A percentile compares a stretch with the other conserved stretches of the same genome.
Conservation (phyloP, 1,284 basidiomycete genomes). For the Quambalaria eucalypti region DNA sequence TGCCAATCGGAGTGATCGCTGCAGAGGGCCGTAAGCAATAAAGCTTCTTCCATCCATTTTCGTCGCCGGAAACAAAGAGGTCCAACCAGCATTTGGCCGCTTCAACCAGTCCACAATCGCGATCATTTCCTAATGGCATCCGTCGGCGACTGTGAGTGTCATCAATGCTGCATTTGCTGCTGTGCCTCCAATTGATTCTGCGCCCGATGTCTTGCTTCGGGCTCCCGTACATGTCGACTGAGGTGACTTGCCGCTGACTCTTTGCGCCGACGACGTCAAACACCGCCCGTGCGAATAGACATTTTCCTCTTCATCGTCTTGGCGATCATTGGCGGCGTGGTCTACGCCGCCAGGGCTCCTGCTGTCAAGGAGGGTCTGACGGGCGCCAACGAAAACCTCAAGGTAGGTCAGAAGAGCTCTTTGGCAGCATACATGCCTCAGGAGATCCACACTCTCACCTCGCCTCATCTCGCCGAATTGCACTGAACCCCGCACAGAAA, state of each 20-base stretch:
- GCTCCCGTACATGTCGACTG: background rate
- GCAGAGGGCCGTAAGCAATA: too few relatives aligned
- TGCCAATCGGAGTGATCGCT: too few relatives aligned
- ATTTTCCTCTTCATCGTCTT: constrained; percentile 1
- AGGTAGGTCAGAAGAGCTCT: too few relatives aligned
- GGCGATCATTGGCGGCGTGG: background rate
- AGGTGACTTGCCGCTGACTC: background rate
- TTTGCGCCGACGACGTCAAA: background rate
- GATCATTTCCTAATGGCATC: too few relatives aligned
- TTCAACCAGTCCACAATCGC: too few relatives aligned
- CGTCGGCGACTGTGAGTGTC: constrained; percentile 1
- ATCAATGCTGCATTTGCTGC: too few relatives aligned
- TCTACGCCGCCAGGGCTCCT: background rate
- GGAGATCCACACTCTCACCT: too few relatives aligned
- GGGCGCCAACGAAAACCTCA: background rate
- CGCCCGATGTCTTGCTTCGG: background rate
- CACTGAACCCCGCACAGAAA: background rate
- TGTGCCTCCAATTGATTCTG: background rate
- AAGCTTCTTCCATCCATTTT: too few relatives aligned
- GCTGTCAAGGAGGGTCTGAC: background rate
- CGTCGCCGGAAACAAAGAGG: too few relatives aligned
- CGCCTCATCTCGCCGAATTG: too few relatives aligned
- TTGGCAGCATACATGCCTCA: too few relatives aligned
- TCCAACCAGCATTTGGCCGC: too few relatives aligned
- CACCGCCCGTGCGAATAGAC: background rate